Evolutionary conservation across 495 filamentous ascomycete species (phyloP), one percentile per base, ranked within the genome.

Genomic region (Podospora bellae-mahoneyi): DNA sequence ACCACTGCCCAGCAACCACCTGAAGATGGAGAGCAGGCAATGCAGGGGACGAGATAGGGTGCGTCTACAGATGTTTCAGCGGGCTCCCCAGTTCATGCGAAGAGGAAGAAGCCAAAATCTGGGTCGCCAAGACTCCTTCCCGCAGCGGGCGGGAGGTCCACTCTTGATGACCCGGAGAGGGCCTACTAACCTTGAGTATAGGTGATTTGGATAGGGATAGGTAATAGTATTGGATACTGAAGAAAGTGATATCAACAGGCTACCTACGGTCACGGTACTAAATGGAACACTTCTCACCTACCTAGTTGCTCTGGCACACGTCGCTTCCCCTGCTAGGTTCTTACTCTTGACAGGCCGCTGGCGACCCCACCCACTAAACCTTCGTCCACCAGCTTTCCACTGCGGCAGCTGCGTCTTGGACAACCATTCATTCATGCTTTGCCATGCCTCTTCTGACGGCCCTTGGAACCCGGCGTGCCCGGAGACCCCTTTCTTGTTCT

Each of bases 41-140:
- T 58, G 55, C 55, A 58, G 55, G n/a, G 55, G 55, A 26, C 23
- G 55, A 58, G 55, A 58, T 18, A 58, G 55, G 18, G 13, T 32
- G 30, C 30, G 19, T 58, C 16, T 20, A 5, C 23, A 15, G 9
- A 6, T 26, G 55, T 58, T 58, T 58, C 55, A 58, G 55, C 55
- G 55, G n/a, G 7, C 55, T 7, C 7, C n/a, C n/a, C 7, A 58
- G 55, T 58, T 58, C 55, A 58, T 58, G 55, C 55, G 23, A 58
- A 58, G 18, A 58, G 4, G 18, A 5, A 26, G 26, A 18, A 19
- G n/a, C 18, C 7, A 18, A 26, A 58, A 10, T 26, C 23, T 19
- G 55, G 23, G 7, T 19, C 5, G 55, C 55, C 55, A 58, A 58
- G 55, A 19, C 55, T 58, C 55, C 55, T 58, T 58, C 55, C 39